Base-by-base conservation (phyloP, 2,329 filamentous ascomycete genomes). In the Claviceps capensis region DNA sequence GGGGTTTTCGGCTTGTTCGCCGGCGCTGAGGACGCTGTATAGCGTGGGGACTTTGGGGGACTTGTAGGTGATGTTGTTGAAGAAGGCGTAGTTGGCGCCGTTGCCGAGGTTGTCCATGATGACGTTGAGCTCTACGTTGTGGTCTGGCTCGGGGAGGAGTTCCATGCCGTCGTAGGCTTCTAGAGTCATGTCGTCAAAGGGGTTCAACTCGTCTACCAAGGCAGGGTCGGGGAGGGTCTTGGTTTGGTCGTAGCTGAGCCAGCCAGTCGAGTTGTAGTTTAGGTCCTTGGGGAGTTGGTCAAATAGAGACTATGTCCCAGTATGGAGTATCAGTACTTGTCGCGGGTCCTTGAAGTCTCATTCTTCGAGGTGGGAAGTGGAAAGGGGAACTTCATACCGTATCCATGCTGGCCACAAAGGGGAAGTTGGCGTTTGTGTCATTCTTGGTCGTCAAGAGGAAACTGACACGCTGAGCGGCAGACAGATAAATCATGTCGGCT, bases 61-160 rank as follows among this genome's bases (percentile, higher is more conserved):
- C 3, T 78, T 76, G 64, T 90, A 95, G 34, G 85, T 88, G 56
- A 88, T 79, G 65, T 86, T 82, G 71, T 91, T 90, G 69, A 86
- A 79, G 67, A 83, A 82, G 54, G 80, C 82, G 52, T 73, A 73
- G 62, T 73, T 74, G 48, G 75, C 75, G 5, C 83, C 83, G 54
- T 87, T 74, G 17, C 71, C 70, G 2, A 84, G 72, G 49, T 80
- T 79, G 57, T 77, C 72, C 72, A 81, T 81, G 65, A 79, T 77
- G 30, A 86, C 74, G 55, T 78, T 72, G 2, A 93, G 72, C 44
- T 76, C 75, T 40, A 93, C 72, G 2, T 71, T 72, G 56, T 80
- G 74, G 64, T 85, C 79, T 0, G 86, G 82, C 7, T 80, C 69
- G 1, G 75, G 72, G 5, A 83, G 74, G 2, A 84, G 69, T 8